Percentiles rank a stretch among this genome's conserved stretches.
phyloP scores from a whole-genome alignment of 257 asterid species.

The Primulina tabacum region DNA sequence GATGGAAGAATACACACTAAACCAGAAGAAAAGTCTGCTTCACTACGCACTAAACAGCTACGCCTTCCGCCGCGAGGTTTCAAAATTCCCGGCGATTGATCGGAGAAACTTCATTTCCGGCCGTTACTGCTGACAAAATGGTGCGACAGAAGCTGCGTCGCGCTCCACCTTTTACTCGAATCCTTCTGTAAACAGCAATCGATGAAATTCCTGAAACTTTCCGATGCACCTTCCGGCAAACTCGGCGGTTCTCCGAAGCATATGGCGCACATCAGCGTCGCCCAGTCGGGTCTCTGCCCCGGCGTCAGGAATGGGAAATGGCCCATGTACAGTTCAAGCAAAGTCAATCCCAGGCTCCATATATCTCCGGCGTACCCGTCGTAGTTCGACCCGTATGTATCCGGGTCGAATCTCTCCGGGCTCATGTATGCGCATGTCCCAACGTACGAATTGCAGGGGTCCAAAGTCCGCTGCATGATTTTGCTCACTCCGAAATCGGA shows the following conservation, averaged over 20 bases:
- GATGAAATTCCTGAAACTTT: constrained; percentile 56
- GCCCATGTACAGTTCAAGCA: constrained; percentile 69
- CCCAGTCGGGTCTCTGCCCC: constrained; percentile 95
- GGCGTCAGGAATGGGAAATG: constrained; percentile 71
- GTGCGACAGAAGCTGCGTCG: constrained; percentile 55
- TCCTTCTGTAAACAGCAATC: constrained; percentile 88
- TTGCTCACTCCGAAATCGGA: constrained; percentile 92
- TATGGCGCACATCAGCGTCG: constrained; percentile 90
- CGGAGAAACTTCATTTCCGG: constrained; percentile 14
- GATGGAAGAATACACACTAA: constrained; percentile 30
- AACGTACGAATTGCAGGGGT: constrained; percentile 82
- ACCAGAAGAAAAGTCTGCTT: neutral
- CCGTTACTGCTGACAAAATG: constrained; percentile 44
- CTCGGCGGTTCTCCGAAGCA: constrained; percentile 92
- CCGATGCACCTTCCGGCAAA: constrained; percentile 61
- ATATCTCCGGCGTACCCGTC: constrained; percentile 82
- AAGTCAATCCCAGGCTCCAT: constrained; percentile 84
- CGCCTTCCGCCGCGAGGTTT: constrained; percentile 18
- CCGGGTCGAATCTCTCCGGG: constrained; percentile 93
- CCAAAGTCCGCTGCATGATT: constrained; percentile 67
- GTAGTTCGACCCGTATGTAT: constrained; percentile 65
- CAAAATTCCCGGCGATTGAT: constrained; percentile 20
- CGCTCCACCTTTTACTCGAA: constrained; percentile 66
- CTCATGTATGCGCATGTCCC: constrained; percentile 99
- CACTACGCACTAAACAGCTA: constrained; percentile 18